Evolutionary conservation across 306 rosid genomes (phyloP).

Genomic region (Mucuna pruriens): DNA sequence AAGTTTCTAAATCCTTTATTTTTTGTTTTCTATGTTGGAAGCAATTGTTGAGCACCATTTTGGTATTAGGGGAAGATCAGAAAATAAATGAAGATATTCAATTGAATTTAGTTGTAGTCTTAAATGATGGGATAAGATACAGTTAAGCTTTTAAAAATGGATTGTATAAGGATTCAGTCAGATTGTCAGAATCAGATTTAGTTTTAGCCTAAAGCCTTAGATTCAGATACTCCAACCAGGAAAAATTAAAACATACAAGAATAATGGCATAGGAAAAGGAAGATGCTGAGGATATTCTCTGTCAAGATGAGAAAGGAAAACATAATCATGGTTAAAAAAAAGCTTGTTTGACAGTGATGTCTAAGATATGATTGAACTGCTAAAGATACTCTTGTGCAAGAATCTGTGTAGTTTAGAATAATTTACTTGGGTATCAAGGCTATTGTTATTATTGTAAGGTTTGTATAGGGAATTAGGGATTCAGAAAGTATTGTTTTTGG

Average conservation of each 20-base stretch:
- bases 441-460: slow-evolving; percentile 11
- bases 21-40: slow-evolving; percentile 16
- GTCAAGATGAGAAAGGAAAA: background rate
- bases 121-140: slow-evolving; percentile 6
- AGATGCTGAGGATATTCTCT: background rate
- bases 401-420: background rate
- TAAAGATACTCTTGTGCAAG: background rate
- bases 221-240: background rate
- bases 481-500: slow-evolving; percentile 10
- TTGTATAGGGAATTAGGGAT: background rate
- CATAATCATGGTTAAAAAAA: background rate
- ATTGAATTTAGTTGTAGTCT: slow-evolving; percentile 16
- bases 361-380: slow-evolving; percentile 5
- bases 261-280: slow-evolving; percentile 17
- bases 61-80: background rate
- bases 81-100: slow-evolving; percentile 19
- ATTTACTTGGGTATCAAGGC: slow-evolving; percentile 7
- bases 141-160: background rate
- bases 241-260: background rate
- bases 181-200: background rate
- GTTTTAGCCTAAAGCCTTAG: slow-evolving; percentile 22
- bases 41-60: background rate
- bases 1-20: slow-evolving; percentile 25
- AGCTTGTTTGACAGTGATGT: slow-evolving; percentile 10
- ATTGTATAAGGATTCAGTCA: slow-evolving; percentile 12